Conservation (phyloP, 2,329 filamentous ascomycete genomes). For the Alternaria brassicicola region DNA sequence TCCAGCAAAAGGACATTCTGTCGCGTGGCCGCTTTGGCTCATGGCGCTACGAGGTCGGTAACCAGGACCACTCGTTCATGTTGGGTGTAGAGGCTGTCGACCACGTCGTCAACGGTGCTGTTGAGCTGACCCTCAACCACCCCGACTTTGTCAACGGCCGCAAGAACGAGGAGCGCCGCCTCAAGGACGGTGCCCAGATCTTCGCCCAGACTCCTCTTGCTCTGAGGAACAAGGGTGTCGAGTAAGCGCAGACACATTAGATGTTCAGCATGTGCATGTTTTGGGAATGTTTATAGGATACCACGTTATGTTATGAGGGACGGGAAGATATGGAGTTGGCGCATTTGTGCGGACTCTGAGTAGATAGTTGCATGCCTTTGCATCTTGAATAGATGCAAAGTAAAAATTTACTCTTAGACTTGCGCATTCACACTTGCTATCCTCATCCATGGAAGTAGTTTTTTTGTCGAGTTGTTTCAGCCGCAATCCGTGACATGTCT, state of each 20-base stretch:
- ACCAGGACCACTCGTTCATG: constrained; percentile 99
- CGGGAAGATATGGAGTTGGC: constrained; percentile 13
- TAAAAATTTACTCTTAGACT: neutral
- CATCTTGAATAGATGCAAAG: neutral
- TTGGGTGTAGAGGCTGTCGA: constrained; percentile 92
- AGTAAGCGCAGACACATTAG: constrained; percentile 17
- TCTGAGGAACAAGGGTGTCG: constrained; percentile 36
- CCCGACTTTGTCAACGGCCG: constrained; percentile 91
- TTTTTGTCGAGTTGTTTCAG: neutral
- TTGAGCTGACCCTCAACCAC: constrained; percentile 94
- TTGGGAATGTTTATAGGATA: constrained; percentile 19
- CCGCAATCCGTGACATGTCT: neutral
- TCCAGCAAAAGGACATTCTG: constrained; percentile 89
- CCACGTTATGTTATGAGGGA: constrained; percentile 17
- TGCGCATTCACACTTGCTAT: neutral
- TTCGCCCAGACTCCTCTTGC: constrained; percentile 54
- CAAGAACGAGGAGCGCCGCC: constrained; percentile 68
- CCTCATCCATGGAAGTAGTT: neutral
- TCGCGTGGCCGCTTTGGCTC: constrained; percentile 96
- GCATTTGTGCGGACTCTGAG: constrained; percentile 4
- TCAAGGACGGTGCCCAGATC: constrained; percentile 66
- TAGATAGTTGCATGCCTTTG: constrained; percentile 10
- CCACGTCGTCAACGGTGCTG: constrained; percentile 84
- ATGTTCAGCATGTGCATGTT: constrained; percentile 21
- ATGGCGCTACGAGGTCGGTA: constrained; percentile 97